phyloP scores from a whole-genome alignment of 2,329 filamentous ascomycete genomes.

The Thelonectria blattea region DNA sequence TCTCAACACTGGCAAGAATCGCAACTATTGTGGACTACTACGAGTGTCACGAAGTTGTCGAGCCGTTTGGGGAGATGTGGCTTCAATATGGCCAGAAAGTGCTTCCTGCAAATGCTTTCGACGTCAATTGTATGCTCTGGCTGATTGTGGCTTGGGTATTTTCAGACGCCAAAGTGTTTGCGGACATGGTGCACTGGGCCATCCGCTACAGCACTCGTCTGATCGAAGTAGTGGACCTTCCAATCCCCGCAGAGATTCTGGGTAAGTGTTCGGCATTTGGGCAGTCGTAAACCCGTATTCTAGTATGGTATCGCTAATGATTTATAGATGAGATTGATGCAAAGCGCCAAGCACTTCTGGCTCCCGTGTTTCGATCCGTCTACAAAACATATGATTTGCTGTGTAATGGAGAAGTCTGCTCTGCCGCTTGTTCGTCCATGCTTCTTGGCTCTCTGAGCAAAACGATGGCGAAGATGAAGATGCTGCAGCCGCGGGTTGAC shows the following conservation, averaged over 20 bases:
- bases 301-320: neutral
- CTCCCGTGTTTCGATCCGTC: neutral
- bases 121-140: constrained; percentile 12
- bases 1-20: constrained; percentile 37
- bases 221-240: constrained; percentile 8
- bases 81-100: no score
- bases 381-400: constrained; percentile 6
- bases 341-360: neutral
- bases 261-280: constrained; percentile 4
- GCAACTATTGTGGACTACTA: constrained; percentile 42
- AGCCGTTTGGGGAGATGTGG: constrained; percentile 26
- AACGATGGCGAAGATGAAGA: neutral
- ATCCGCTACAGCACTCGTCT: constrained; percentile 10
- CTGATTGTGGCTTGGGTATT: constrained; percentile 31
- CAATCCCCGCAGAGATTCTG: neutral
- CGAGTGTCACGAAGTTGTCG: constrained; percentile 36
- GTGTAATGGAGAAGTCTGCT: neutral
- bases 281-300: no score
- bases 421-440: constrained; percentile 25
- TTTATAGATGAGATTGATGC: constrained; percentile 9
- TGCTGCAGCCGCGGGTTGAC: constrained; percentile 1
- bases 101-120: no score
- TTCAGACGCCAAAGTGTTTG: neutral
- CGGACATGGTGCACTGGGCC: constrained; percentile 9
- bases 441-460: constrained; percentile 28